Conservation (phyloP, 805 yeast genomes). For the Candida krabiensis region DNA sequence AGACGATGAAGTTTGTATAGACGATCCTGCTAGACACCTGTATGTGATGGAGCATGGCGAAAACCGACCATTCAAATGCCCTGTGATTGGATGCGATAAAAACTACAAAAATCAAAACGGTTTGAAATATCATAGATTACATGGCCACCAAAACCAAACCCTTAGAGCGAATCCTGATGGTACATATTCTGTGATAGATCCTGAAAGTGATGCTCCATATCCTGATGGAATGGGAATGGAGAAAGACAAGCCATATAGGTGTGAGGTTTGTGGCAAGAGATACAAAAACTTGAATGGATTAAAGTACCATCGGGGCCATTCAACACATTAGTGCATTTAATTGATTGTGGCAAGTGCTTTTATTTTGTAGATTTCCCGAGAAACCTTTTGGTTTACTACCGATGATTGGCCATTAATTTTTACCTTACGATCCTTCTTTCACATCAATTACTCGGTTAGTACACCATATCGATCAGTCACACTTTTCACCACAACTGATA, state of each 20-base stretch:
- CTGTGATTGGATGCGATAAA: constrained; percentile 97
- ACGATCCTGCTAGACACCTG: constrained; percentile 93
- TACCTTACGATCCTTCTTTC: not conserved
- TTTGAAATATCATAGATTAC: constrained; percentile 88
- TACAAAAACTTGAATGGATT: constrained; percentile 95
- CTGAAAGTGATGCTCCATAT: constrained; percentile 83
- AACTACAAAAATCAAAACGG: constrained; percentile 98
- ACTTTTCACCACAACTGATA: not conserved
- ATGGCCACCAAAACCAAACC: constrained; percentile 96
- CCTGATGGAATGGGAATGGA: constrained; percentile 94
- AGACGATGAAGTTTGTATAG: constrained; percentile 64
- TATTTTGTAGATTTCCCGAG: not conserved
- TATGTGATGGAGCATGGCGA: constrained; percentile 92
- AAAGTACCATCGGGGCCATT: constrained; percentile 96
- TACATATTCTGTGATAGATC: constrained; percentile 87
- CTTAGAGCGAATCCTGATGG: constrained; percentile 91
- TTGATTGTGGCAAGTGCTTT: not conserved
- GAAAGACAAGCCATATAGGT: constrained; percentile 96
- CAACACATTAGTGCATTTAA: constrained; percentile 67
- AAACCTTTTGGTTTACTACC: not conserved
- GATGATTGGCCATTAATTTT: not conserved
- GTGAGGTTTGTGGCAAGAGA: constrained; percentile 97
- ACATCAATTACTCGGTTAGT: not conserved
- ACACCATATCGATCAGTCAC: not conserved
- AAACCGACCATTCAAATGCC: constrained; percentile 94